Evolutionary conservation across 108 stramenopile genomes (phyloP).

Genomic region (Pseudonitzschia multiseries): DNA sequence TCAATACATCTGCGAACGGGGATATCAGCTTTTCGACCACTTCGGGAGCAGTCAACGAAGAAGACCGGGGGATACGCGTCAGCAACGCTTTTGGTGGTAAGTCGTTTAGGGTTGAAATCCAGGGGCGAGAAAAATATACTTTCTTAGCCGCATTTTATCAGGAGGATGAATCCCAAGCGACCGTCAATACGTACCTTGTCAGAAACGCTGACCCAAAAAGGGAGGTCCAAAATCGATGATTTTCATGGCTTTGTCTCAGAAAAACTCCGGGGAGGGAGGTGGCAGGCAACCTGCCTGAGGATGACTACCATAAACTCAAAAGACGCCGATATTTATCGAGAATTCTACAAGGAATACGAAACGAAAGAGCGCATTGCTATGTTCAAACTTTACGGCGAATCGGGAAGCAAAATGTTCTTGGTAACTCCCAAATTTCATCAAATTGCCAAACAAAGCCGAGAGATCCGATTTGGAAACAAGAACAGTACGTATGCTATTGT

Average conservation of each 20-base stretch:
- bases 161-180: slow-evolving; percentile 11
- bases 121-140: slow-evolving; percentile 17
- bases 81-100: slow-evolving; percentile 33
- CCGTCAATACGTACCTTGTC: slow-evolving; percentile 48
- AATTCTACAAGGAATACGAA: slow-evolving; percentile 70
- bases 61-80: slow-evolving; percentile 11
- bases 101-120: slow-evolving; percentile 24
- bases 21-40: slow-evolving; percentile 5
- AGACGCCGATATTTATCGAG: slow-evolving; percentile 47
- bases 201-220: slow-evolving; percentile 47
- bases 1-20: not conserved
- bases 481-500: slow-evolving; percentile 65
- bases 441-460: slow-evolving; percentile 9
- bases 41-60: not conserved
- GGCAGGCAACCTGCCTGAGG: slow-evolving; percentile 45
- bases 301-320: slow-evolving; percentile 42
- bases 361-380: slow-evolving; percentile 60
- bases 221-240: slow-evolving; percentile 54
- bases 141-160: slow-evolving; percentile 32
- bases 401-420: slow-evolving; percentile 63
- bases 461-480: slow-evolving; percentile 33
- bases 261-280: slow-evolving; percentile 53
- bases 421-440: slow-evolving; percentile 68
- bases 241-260: slow-evolving; percentile 57
- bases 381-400: slow-evolving; percentile 43